Percentiles rank a stretch among this genome's conserved stretches.
phyloP scores from a whole-genome alignment of 805 yeast genomes.

The Blastobotrys parvus region DNA sequence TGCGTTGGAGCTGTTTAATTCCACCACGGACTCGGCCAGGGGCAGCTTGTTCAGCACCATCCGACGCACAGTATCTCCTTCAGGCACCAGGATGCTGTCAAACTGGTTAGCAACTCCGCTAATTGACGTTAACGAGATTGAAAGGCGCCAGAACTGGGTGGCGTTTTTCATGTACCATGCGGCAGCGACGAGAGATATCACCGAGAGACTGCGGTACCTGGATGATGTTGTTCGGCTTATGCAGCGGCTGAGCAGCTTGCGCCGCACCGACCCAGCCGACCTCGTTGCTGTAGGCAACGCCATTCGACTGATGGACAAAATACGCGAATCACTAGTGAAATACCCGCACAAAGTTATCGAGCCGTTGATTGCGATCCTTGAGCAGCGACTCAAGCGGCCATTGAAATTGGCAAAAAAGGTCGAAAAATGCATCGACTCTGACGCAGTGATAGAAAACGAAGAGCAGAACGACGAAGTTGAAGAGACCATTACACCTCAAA shows the following conservation, averaged over 20 bases:
- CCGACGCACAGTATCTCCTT: slow-evolving; percentile 64
- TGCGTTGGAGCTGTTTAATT: slow-evolving; percentile 48
- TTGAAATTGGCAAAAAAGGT: slow-evolving; percentile 36
- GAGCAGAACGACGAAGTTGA: background rate
- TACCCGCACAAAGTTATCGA: background rate
- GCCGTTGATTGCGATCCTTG: slow-evolving; percentile 10
- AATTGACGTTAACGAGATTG: slow-evolving; percentile 47
- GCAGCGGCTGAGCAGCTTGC: slow-evolving; percentile 29
- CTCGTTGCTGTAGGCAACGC: slow-evolving; percentile 38
- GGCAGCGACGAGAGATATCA: slow-evolving; percentile 46
- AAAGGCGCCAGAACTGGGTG: slow-evolving; percentile 47
- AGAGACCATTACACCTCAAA: slow-evolving; percentile 3
- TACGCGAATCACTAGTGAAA: slow-evolving; percentile 15
- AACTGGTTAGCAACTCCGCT: slow-evolving; percentile 82
- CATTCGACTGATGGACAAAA: slow-evolving; percentile 28
- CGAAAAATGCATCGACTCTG: slow-evolving; percentile 34
- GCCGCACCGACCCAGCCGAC: slow-evolving; percentile 38
- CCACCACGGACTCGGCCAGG: slow-evolving; percentile 42
- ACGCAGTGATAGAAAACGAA: slow-evolving; percentile 11
- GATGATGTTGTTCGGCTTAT: slow-evolving; percentile 34
- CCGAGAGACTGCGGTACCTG: slow-evolving; percentile 49
- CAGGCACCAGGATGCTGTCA: slow-evolving; percentile 72
- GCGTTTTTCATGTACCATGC: slow-evolving; percentile 34
- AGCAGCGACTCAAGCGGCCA: slow-evolving; percentile 22
- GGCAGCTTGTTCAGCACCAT: slow-evolving; percentile 71